These are phyloP conservation scores for Groenewaldozyma tartarivorans DNA, from an alignment of 805 yeast genomes.

Conservation along the genomic window DNA sequence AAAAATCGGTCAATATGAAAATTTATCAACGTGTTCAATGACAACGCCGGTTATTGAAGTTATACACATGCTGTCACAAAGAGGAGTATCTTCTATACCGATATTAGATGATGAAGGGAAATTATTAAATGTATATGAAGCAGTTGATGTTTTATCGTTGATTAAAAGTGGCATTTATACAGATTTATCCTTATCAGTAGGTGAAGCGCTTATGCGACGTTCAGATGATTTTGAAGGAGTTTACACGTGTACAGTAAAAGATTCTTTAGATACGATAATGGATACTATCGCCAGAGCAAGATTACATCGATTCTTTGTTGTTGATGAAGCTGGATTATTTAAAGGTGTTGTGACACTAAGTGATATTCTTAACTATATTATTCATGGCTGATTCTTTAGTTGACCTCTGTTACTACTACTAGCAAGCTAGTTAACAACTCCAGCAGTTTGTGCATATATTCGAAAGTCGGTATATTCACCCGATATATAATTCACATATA, in stretches of 20 bases:
- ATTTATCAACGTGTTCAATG: conserved; percentile 74
- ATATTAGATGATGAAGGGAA: conserved; percentile 68
- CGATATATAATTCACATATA: no score
- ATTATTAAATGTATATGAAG: conserved; percentile 86
- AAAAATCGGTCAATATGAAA: conserved; percentile 40
- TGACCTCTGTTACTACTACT: no score
- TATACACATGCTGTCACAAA: conserved; percentile 66
- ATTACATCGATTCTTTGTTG: conserved; percentile 84
- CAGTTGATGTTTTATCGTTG: conserved; percentile 85
- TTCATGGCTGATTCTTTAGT: neutral
- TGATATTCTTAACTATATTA: conserved; percentile 75
- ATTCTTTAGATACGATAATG: conserved; percentile 78
- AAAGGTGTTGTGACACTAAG: conserved; percentile 82
- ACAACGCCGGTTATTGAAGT: conserved; percentile 90
- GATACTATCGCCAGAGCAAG: conserved; percentile 89
- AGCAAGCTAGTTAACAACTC: no score
- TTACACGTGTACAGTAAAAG: conserved; percentile 84
- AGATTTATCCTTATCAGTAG: conserved; percentile 83
- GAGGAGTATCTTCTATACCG: conserved; percentile 87
- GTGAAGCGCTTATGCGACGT: conserved; percentile 89
- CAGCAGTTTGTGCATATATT: no score
- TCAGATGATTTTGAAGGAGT: conserved; percentile 97
- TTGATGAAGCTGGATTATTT: conserved; percentile 70
- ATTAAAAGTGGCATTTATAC: conserved; percentile 92
- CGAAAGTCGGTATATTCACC: no score